Evolutionary conservation across 148 eudicot species (phyloP), one percentile per base, ranked within the genome.

Genomic region (Pharnaceum exiguum): DNA sequence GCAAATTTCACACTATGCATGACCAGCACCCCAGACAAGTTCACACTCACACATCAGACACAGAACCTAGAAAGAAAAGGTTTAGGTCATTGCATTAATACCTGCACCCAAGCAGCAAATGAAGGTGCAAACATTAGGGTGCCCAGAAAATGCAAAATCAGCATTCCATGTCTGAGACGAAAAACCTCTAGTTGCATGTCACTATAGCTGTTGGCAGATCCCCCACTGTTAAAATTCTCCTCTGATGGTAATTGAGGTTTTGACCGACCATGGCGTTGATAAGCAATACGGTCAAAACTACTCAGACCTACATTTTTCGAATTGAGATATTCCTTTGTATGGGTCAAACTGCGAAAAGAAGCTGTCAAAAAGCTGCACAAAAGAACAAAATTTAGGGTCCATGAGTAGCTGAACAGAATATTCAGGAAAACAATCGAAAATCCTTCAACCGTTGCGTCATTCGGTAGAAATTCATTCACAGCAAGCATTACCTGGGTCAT

Each of bases 21-120:
- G n/a, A n/a, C n/a, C n/a, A n/a, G n/a, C n/a, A n/a, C n/a, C n/a
- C n/a, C n/a, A n/a, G n/a, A n/a, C n/a, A n/a, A n/a, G n/a, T n/a
- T n/a, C n/a, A n/a, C n/a, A n/a, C n/a, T n/a, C n/a, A n/a, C n/a
- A n/a, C n/a, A n/a, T n/a, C n/a, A n/a, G 48, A 43, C 13, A 11
- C 6, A 56, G 25, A 26, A 9, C 9, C 39, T 31, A 22, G 25
- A 46, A 24, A 46, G 35, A 9, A 52, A 27, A 47, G 49, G 16
- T n/a, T n/a, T 27, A 54, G 19, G 19, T 4, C 8, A 35, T 33
- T 40, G 18, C 27, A 29, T 30, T 39, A 51, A 48, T 74, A 93
- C 99, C 99, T 89, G 96, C 59, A 83, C 56, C 96, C 99, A 93
- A 31, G 95, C 90, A 40, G 78, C 66, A 39, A 93, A 75, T 40